Conservation (phyloP, 2,329 filamentous ascomycete genomes). For the Gnomoniopsis smithogilvyi region DNA sequence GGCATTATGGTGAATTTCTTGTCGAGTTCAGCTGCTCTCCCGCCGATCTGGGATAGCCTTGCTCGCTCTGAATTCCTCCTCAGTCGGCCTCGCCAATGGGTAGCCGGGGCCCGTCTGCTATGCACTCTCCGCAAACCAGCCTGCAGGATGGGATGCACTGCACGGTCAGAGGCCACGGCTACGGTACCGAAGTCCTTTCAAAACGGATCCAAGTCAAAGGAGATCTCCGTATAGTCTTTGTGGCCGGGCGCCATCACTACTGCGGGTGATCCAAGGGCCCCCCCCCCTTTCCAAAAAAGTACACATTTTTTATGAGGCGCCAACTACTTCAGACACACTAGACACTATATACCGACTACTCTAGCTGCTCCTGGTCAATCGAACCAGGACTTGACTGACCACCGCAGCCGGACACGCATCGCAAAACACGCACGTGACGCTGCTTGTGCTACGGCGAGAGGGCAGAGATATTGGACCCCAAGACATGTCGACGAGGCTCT, state of each 20-base stretch:
- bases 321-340: neutral
- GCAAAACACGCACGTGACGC: conserved; percentile 13
- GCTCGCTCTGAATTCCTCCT: conserved; percentile 6
- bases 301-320: neutral
- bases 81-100: conserved; percentile 6
- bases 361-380: conserved; percentile 6
- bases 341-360: neutral
- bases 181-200: conserved; percentile 4
- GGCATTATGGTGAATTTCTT: conserved; percentile 6
- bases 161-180: conserved; percentile 1
- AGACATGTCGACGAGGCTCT: neutral
- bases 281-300: neutral
- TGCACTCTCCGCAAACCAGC: conserved; percentile 10
- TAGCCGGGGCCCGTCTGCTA: neutral
- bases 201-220: neutral
- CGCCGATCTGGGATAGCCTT: conserved; percentile 12
- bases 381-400: conserved; percentile 2
- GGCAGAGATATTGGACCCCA: neutral
- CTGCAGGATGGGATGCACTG: conserved; percentile 6
- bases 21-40: neutral
- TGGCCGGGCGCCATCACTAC: neutral
- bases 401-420: conserved; percentile 16
- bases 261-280: neutral
- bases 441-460: conserved; percentile 2
- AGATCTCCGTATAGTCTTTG: neutral